Evolutionary conservation across 2,329 filamentous ascomycete species (phyloP).

Genomic region (Colletotrichum lindemuthianum): DNA sequence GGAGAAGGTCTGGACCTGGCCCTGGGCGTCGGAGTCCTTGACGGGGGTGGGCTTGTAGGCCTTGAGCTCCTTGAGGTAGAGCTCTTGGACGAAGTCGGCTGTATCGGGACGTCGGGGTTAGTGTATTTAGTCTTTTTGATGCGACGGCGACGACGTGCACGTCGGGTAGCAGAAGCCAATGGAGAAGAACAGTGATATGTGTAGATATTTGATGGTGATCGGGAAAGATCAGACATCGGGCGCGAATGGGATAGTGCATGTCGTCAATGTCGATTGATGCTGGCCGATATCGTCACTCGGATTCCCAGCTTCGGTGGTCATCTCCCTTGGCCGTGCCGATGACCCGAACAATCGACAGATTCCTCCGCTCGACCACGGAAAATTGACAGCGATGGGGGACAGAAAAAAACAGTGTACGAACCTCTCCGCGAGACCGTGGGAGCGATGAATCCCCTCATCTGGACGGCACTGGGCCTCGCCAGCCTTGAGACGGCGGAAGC

Average conservation of each 20-base stretch:
- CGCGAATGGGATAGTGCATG: neutral
- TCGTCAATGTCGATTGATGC: slow-evolving; percentile 2
- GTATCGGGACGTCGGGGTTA: slow-evolving; percentile 33
- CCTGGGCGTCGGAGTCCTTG: slow-evolving; percentile 88
- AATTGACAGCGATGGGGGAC: slow-evolving; percentile 2
- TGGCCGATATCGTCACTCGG: slow-evolving; percentile 21
- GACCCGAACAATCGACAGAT: slow-evolving; percentile 16
- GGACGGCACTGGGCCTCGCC: slow-evolving; percentile 56
- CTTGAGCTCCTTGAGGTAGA: slow-evolving; percentile 97
- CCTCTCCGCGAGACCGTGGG: slow-evolving; percentile 70
- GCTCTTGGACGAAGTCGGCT: slow-evolving; percentile 98
- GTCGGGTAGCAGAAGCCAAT: neutral
- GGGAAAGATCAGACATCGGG: neutral
- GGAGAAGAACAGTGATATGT: neutral
- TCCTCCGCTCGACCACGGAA: neutral
- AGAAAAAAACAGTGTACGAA: slow-evolving; percentile 51
- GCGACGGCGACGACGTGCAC: slow-evolving; percentile 4
- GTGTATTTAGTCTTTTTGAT: neutral
- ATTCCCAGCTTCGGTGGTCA: slow-evolving; percentile 28
- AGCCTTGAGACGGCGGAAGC: slow-evolving; percentile 61
- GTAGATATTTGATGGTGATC: neutral
- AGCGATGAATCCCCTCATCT: slow-evolving; percentile 67
- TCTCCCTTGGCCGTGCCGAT: slow-evolving; percentile 30
- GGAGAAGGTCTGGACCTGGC: slow-evolving; percentile 89
- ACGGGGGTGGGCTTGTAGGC: slow-evolving; percentile 87